Base-by-base conservation (phyloP, 78 protist genomes). In the Cyanophora paradoxa region DNA sequence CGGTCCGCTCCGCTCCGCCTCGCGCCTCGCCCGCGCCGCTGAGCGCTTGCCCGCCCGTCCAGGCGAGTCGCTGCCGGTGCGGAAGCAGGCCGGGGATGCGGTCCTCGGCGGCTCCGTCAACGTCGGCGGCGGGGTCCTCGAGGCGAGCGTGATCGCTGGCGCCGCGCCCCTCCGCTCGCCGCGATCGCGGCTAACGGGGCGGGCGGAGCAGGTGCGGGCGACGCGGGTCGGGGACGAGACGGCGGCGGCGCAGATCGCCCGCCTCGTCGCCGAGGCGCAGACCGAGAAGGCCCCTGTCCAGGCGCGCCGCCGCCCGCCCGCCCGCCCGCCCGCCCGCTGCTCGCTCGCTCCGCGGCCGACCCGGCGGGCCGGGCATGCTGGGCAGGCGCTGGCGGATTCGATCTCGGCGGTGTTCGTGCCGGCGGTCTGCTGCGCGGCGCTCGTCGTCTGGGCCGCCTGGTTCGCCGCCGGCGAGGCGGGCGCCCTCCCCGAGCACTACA, bases 81-180 rank as follows among this genome's bases (percentile, higher is more conserved):
- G 58, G 71, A 93, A 92, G 77, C 17, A 26, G 8, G 14, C 8
- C 1, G 94, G 88, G n/a, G 83, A 63, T n/a, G 20, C 16, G 16
- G 88, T 93, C 44, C 83, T 93, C 62, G 97, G 96, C 17, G 98
- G 97, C 39, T 86, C 98, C 6, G 10, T 96, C 56, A 74, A 77
- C 71, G 77, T 50, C n/a, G 41, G 56, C 14, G 94, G 93, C 76
- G 24, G 7, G 48, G 7, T 42, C 20, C 2, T 10, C 48, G 34
- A 50, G 76, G n/a, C n/a, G n/a, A n/a, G n/a, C n/a, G n/a, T n/a
- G n/a, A n/a, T n/a, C n/a, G n/a, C n/a, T n/a, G n/a, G n/a, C n/a
- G n/a, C n/a, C n/a, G n/a, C n/a, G n/a, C n/a, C n/a, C n/a, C n/a
- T n/a, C 62, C 19, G n/a, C 33, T 39, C 56, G 56, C 13, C n/a